These are phyloP conservation scores for Populus alba DNA, from an alignment of 345 rosid species.

Conservation along the genomic window DNA sequence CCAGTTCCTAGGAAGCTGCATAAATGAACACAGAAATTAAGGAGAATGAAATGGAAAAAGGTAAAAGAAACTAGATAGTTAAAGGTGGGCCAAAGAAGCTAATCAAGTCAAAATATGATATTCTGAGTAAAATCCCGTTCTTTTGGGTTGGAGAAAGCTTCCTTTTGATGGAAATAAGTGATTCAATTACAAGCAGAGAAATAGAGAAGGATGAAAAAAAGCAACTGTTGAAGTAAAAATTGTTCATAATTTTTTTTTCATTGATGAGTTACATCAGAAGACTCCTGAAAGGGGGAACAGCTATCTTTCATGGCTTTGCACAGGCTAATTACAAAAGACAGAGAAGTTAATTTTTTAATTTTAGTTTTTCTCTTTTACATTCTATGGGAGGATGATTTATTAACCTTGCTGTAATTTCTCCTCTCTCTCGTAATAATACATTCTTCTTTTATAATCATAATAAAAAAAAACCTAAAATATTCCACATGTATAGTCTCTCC, in stretches of 20 bases:
- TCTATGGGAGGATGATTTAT: neutral
- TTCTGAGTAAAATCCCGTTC: neutral
- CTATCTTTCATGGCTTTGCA: neutral
- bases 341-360: neutral
- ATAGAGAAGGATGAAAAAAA: neutral
- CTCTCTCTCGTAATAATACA: neutral
- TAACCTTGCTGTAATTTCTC: neutral
- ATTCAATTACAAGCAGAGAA: neutral
- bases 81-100: neutral
- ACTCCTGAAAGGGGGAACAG: neutral
- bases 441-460: neutral
- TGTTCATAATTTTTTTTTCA: neutral
- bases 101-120: neutral
- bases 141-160: neutral
- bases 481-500: neutral
- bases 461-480: neutral
- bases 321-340: neutral
- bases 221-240: neutral
- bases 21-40: constrained; percentile 23
- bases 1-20: constrained; percentile 97
- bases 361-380: neutral
- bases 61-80: neutral
- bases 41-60: constrained; percentile 6
- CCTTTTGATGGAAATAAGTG: neutral
- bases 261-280: neutral